phyloP scores from a whole-genome alignment of 768 basidiomycete genomes.

The Mycena polygramma region DNA sequence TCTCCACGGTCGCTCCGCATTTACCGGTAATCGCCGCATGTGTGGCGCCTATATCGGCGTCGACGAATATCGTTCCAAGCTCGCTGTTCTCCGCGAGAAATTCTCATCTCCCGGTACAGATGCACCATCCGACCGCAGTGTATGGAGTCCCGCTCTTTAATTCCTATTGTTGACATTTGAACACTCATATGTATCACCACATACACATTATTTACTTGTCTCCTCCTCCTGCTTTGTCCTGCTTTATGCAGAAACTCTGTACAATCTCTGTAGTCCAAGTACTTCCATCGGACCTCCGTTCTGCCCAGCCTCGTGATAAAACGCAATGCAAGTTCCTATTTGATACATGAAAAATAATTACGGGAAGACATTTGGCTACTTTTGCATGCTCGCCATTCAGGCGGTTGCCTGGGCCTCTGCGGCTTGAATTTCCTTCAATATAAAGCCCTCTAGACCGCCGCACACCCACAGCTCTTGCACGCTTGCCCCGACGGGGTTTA shows the following conservation, averaged over 20 bases:
- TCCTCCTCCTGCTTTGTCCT: neutral
- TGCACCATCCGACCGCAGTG: slow-evolving; percentile 56
- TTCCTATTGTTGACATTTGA: neutral
- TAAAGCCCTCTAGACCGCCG: slow-evolving; percentile 93
- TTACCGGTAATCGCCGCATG: slow-evolving; percentile 89
- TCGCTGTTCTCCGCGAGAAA: slow-evolving; percentile 75
- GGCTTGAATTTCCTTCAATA: slow-evolving; percentile 77
- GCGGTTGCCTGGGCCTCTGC: slow-evolving; percentile 37
- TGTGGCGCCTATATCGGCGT: slow-evolving; percentile 95
- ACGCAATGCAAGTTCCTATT: slow-evolving; percentile 14
- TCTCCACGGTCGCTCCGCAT: slow-evolving; percentile 93
- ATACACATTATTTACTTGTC: slow-evolving; percentile 18
- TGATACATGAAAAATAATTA: slow-evolving; percentile 26
- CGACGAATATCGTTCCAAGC: slow-evolving; percentile 90
- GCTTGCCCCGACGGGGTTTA: slow-evolving; percentile 88
- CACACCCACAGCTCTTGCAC: slow-evolving; percentile 99
- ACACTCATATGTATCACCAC: slow-evolving; percentile 25
- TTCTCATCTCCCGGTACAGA: slow-evolving; percentile 51
- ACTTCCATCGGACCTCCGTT: neutral
- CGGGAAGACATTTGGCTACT: slow-evolving; percentile 37
- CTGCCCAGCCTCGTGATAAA: neutral
- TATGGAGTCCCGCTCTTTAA: slow-evolving; percentile 73
- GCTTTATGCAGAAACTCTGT: slow-evolving; percentile 7
- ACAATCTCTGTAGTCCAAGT: slow-evolving; percentile 9
- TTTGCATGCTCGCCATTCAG: slow-evolving; percentile 14